A percentile compares a stretch with the other conserved stretches of the same genome.
Conservation (phyloP, 2,329 filamentous ascomycete species). For the Exophiala oligosperma region DNA sequence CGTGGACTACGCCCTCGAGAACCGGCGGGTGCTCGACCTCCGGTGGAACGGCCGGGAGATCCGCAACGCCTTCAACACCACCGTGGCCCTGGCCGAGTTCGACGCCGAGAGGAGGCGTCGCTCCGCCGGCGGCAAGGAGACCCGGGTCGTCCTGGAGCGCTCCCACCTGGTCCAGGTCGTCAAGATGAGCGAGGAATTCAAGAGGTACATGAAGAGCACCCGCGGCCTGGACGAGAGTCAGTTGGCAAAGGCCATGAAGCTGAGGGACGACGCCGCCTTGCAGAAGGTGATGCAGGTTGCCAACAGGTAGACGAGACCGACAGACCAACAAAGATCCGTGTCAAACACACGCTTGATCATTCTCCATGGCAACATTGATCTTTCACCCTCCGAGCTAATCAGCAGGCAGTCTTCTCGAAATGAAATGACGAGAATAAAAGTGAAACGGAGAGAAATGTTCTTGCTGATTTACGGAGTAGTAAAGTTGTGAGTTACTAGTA, state of each 20-base stretch:
- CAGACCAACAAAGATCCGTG: too few relatives aligned
- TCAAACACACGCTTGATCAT: too few relatives aligned
- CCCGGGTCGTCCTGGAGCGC: background rate
- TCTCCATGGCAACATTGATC: too few relatives aligned
- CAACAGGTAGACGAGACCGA: background rate
- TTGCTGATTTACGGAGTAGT: too few relatives aligned
- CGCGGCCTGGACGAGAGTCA: background rate
- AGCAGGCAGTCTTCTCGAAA: too few relatives aligned
- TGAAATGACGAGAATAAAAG: too few relatives aligned
- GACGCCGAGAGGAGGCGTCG: conserved; percentile 31
- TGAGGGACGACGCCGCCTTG: background rate
- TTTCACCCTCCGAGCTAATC: too few relatives aligned
- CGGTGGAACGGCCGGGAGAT: conserved; percentile 19
- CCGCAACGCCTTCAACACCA: conserved; percentile 31
- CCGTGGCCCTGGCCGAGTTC: conserved; percentile 57
- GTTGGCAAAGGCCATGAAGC: conserved; percentile 1
- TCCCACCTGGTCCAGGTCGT: conserved; percentile 6
- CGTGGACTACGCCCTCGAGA: background rate
- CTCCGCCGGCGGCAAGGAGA: background rate
- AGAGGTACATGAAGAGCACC: conserved; percentile 8
- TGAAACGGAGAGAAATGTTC: too few relatives aligned
- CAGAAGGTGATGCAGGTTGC: background rate
- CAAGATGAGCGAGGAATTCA: conserved; percentile 7
- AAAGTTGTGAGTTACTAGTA: too few relatives aligned
- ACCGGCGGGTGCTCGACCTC: background rate